phyloP scores from a whole-genome alignment of 192 early-diverging fungal species.

The Coemansia sp. region DNA sequence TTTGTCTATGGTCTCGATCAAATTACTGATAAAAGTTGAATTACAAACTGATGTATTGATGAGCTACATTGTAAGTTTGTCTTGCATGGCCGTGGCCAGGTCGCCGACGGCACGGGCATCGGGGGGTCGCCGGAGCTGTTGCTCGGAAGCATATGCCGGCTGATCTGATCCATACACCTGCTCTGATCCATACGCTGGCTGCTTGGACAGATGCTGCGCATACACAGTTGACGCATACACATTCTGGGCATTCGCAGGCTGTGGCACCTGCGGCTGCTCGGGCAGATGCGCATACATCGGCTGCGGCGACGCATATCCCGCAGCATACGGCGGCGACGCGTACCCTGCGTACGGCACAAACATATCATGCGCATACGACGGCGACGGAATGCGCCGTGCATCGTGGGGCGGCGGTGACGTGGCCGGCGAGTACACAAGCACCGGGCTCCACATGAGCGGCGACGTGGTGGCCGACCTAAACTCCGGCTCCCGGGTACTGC shows the following conservation, averaged over 20 bases:
- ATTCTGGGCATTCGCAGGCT: too few relatives aligned
- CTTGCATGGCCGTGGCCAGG: slow-evolving; percentile 28
- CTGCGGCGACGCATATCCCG: background rate
- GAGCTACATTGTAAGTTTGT: slow-evolving; percentile 29
- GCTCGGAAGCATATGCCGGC: too few relatives aligned
- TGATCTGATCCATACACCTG: too few relatives aligned
- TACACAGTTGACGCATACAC: too few relatives aligned
- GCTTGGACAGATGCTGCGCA: too few relatives aligned
- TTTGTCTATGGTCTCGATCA: background rate
- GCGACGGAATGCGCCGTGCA: slow-evolving; percentile 7
- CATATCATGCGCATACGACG: background rate
- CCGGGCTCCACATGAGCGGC: slow-evolving; percentile 48
- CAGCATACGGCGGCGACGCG: slow-evolving; percentile 5
- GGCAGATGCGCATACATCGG: slow-evolving; percentile 1
- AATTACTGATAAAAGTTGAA: too few relatives aligned
- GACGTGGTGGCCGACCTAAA: slow-evolving; percentile 13
- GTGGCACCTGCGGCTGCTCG: slow-evolving; percentile 9
- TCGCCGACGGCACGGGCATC: slow-evolving; percentile 11
- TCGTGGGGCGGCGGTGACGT: slow-evolving; percentile 18
- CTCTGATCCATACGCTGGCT: too few relatives aligned
- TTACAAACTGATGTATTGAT: background rate
- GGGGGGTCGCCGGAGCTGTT: background rate
- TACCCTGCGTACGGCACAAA: background rate
- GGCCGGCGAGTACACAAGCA: slow-evolving; percentile 40
- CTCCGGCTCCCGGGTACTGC: slow-evolving; percentile 9